phyloP scores from a whole-genome alignment of 768 basidiomycete species.

The Auriscalpium microsporum region DNA sequence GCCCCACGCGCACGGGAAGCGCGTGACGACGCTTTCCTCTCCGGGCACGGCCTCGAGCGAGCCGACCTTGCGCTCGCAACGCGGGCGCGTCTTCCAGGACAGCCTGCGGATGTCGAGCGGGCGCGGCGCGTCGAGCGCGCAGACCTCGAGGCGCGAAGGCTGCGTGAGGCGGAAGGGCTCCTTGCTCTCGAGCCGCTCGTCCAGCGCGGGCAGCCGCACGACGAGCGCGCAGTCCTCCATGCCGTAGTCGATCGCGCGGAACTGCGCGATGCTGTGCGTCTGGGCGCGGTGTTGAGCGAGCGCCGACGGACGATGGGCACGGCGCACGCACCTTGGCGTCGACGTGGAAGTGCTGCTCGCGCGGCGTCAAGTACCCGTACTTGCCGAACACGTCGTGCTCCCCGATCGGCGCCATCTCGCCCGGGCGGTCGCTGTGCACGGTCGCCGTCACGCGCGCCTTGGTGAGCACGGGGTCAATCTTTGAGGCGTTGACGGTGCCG shows the following conservation, averaged over 20 bases:
- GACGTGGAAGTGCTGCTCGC: conserved; percentile 17
- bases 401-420: conserved; percentile 15
- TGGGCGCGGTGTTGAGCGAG: background rate
- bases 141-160: conserved; percentile 10
- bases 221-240: conserved; percentile 22
- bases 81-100: conserved; percentile 14
- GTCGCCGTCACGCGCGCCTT: conserved; percentile 16
- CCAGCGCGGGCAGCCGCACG: conserved; percentile 15
- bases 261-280: conserved; percentile 19
- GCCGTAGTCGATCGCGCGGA: conserved; percentile 20
- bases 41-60: conserved; percentile 12
- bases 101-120: conserved; percentile 15
- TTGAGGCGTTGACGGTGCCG: conserved; percentile 12
- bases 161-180: conserved; percentile 12
- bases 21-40: conserved; percentile 10
- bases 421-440: conserved; percentile 14
- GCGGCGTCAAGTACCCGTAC: conserved; percentile 16
- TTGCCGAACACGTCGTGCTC: conserved; percentile 13
- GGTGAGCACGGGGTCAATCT: conserved; percentile 15
- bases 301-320: background rate
- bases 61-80: conserved; percentile 5
- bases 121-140: conserved; percentile 9
- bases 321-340: conserved; percentile 7
- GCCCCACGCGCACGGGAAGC: conserved; percentile 20
- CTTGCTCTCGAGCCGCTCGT: conserved; percentile 5